Evolutionary conservation across 306 rosid genomes (phyloP), one percentile per base, ranked within the genome.

Genomic region (Pterocarpus santalinus): DNA sequence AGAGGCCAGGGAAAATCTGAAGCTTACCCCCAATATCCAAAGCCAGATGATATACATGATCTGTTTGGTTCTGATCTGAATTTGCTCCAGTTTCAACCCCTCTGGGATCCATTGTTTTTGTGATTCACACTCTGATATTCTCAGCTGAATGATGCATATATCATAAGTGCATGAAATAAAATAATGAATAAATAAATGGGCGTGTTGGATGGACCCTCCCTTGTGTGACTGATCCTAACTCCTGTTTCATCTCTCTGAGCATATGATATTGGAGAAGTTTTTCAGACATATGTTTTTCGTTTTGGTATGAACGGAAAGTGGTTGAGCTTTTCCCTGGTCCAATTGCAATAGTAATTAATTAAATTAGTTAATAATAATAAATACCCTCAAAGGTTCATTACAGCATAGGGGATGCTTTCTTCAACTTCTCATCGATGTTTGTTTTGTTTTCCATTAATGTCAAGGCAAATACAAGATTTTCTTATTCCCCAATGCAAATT

Each of bases 1-100:
- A 43, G 16, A 60, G 65, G 39, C 3, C 36, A 66, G 4, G 66
- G 28, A 16, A n/a, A 78, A 81, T 9, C 8, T 28, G 34, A 63
- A 76, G 51, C 72, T 78, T 76, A 88, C 97, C 98, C 80, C 98
- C 97, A 82, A 94, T 92, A 83, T 94, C 98, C 81, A 94, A 52
- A 86, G 98, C 94, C 62, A 92, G 87, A 77, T 94, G 96, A 87
- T 93, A 88, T 32, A 87, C 87, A 61, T 63, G 83, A 69, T 52
- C 79, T 38, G 72, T 77, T 75, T 77, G 80, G 28, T 73, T 79
- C 62, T 56, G 76, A 67, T 90, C 89, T 22, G 85, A 90, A 68
- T 65, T 76, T 35, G 53, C 61, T 44, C 71, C 65, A 70, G 43
- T 73, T 46, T 70, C 85, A 71, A 61, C 36, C 78, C 71, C 53